Conservation (phyloP, 1,139 yeast genomes). For the Geotrichum candidum region DNA sequence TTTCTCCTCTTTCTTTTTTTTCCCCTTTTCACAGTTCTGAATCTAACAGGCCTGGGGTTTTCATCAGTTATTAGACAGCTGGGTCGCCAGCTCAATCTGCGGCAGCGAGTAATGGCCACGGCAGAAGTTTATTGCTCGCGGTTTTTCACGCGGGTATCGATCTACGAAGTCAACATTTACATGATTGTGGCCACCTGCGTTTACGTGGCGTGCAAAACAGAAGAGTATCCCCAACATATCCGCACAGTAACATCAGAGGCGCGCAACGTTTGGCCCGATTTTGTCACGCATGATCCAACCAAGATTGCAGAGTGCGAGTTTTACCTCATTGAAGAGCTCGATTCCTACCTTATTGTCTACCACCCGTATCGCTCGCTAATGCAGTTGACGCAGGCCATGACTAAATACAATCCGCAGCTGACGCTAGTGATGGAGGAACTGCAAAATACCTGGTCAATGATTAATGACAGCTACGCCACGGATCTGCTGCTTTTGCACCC, state of each 20-base stretch:
- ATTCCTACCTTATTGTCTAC: slow-evolving; percentile 70
- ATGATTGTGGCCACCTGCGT: slow-evolving; percentile 77
- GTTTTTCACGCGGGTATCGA: slow-evolving; percentile 63
- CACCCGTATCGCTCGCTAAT: slow-evolving; percentile 80
- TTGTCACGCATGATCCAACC: slow-evolving; percentile 84
- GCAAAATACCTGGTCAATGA: slow-evolving; percentile 82
- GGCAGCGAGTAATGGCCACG: slow-evolving; percentile 83
- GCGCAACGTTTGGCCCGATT: slow-evolving; percentile 89
- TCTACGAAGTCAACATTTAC: slow-evolving; percentile 78
- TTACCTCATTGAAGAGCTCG: slow-evolving; percentile 83
- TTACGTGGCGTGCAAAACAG: slow-evolving; percentile 87
- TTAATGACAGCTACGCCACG: slow-evolving; percentile 85
- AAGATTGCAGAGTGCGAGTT: slow-evolving; percentile 96
- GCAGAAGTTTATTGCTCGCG: slow-evolving; percentile 80
- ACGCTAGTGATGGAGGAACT: slow-evolving; percentile 58
- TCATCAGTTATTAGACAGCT: slow-evolving; percentile 52
- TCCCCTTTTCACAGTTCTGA: slow-evolving; percentile 40
- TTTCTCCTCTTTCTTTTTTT: slow-evolving; percentile 28
- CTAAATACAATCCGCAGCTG: slow-evolving; percentile 32
- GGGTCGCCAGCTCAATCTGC: slow-evolving; percentile 67
- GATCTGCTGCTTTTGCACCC: slow-evolving; percentile 78
- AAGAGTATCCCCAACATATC: slow-evolving; percentile 92
- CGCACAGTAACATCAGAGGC: slow-evolving; percentile 80
- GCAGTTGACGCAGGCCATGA: slow-evolving; percentile 49
- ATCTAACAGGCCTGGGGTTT: slow-evolving; percentile 48